Evolutionary conservation across 164 flowering plant genomes (phyloP).

Genomic region (Vitis labrusca): DNA sequence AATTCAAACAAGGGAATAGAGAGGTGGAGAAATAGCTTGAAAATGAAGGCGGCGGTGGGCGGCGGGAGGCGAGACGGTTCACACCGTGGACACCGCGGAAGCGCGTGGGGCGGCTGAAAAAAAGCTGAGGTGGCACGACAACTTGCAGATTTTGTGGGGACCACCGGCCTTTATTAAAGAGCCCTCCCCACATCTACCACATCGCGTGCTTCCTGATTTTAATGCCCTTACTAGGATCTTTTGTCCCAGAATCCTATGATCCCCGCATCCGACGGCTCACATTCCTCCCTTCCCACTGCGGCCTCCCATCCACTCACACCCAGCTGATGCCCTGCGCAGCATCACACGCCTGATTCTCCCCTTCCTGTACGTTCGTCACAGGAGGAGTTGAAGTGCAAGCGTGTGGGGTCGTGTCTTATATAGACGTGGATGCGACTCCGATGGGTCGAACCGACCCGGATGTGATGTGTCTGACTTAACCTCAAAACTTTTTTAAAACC

Average conservation of each 20-base stretch:
- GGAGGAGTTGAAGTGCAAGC: slow-evolving; percentile 19
- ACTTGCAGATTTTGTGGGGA: slow-evolving; percentile 23
- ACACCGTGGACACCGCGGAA: background rate
- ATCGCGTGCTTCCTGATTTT: too few relatives aligned
- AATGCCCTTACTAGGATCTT: too few relatives aligned
- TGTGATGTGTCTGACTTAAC: too few relatives aligned
- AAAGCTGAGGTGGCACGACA: slow-evolving; percentile 10
- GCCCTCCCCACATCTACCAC: too few relatives aligned
- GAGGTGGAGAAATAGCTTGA: too few relatives aligned
- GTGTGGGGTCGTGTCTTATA: slow-evolving; percentile 12
- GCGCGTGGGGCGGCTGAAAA: slow-evolving; percentile 9
- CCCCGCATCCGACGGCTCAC: background rate
- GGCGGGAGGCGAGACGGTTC: background rate
- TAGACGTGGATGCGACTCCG: too few relatives aligned
- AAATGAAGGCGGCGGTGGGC: too few relatives aligned
- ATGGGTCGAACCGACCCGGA: background rate
- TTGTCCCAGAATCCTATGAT: slow-evolving; percentile 2
- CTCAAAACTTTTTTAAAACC: too few relatives aligned
- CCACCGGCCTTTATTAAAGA: background rate
- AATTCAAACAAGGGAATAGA: too few relatives aligned
- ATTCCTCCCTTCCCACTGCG: background rate
- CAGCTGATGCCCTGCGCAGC: background rate
- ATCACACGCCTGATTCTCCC: background rate
- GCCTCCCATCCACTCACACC: background rate
- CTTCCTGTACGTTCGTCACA: slow-evolving; percentile 12